Evolutionary conservation across 140 eudicot genomes (phyloP), one percentile per base, ranked within the genome.

Genomic region (Cichorium intybus): DNA sequence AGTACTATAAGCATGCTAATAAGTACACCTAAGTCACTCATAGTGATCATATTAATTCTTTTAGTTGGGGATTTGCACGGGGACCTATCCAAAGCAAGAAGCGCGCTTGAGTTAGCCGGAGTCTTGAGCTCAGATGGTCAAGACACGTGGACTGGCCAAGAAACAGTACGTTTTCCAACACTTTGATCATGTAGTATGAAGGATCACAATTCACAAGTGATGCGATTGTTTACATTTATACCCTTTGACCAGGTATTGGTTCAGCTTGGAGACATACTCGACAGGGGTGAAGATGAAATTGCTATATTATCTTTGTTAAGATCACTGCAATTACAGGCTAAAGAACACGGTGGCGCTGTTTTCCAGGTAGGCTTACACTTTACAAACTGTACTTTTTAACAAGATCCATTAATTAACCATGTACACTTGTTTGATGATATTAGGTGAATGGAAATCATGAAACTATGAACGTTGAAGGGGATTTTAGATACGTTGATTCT

Each of bases 51-150:
- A 24, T 16, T 26, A 14, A 39, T 65, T 55, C 10, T 49, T 74
- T 46, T 58, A 92, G 98, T 92, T 79, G 98, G 98, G 61, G 98
- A 92, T 77, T 75, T 92, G 87, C 98, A 92, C 64, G 98, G 98
- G 50, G 98, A 92, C 80, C 84, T 92, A 58, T 75, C 81, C 34
- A 88, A 92, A 76, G 96, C 98, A 39, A 80, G 90, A 71, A 49
- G 72, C 47, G 98, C 98, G 29, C 91, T 92, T 49, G 86, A 88
- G 82, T 75, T 88, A 82, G 98, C 98, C 75, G 98, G 98, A 37
- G 98, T 92, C 45, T 79, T 92, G 59, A 85, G 96, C 84, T 64
- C 95, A 41, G 98, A 92, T 72, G 98, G 93, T 41, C 72, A 53
- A 66, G 87, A 88, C 79, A 29, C 64, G 68, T 92, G 98, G 98